phyloP scores from a whole-genome alignment of 2,329 filamentous ascomycete genomes.

The Botryotinia globosa region DNA sequence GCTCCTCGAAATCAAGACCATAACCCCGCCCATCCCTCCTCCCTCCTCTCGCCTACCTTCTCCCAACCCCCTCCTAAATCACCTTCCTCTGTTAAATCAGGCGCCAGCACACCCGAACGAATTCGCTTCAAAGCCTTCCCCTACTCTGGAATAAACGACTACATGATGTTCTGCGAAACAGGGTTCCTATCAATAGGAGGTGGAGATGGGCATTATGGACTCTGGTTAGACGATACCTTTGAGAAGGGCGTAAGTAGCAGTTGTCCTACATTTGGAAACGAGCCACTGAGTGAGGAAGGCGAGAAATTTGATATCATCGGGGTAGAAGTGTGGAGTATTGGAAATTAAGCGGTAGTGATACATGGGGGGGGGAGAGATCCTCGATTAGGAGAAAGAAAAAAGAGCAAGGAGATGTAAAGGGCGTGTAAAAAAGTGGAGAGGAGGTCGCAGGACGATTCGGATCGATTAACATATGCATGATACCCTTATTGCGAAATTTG shows the following conservation, averaged over 20 bases:
- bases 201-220: slow-evolving; percentile 82
- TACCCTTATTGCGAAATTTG: slow-evolving; percentile 19
- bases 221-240: slow-evolving; percentile 88
- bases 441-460: not conserved
- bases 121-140: slow-evolving; percentile 97
- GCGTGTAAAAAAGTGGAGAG: not conserved
- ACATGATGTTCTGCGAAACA: slow-evolving; percentile 88
- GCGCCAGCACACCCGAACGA: slow-evolving; percentile 60
- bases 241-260: slow-evolving; percentile 78
- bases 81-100: slow-evolving; percentile 29
- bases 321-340: slow-evolving; percentile 91
- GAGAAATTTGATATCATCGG: slow-evolving; percentile 88
- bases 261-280: slow-evolving; percentile 92
- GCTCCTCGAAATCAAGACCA: slow-evolving; percentile 20
- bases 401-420: not conserved
- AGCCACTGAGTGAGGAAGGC: slow-evolving; percentile 87
- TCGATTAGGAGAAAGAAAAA: not conserved
- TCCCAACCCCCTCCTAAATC: slow-evolving; percentile 29
- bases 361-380: too few relatives aligned
- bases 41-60: slow-evolving; percentile 29
- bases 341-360: slow-evolving; percentile 41
- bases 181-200: slow-evolving; percentile 84
- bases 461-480: slow-evolving; percentile 15
- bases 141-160: slow-evolving; percentile 94
- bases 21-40: slow-evolving; percentile 14